These are phyloP conservation scores for Venturia asperata DNA, from an alignment of 2,329 filamentous ascomycete genomes.

Conservation along the genomic window DNA sequence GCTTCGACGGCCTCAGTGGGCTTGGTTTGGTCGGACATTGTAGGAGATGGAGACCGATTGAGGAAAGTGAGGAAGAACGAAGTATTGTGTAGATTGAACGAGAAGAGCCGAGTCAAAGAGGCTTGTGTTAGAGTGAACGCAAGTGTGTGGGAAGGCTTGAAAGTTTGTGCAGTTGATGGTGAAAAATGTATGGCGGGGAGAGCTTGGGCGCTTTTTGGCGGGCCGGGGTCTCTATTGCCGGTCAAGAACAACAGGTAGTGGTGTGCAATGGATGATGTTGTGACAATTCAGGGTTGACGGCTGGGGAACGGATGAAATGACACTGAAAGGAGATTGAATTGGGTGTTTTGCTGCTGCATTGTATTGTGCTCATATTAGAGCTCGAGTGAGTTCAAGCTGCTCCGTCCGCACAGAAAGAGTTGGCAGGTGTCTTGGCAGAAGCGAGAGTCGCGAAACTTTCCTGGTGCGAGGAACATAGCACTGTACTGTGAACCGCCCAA, in stretches of 20 bases:
- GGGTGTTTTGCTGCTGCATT: neutral
- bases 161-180: slow-evolving; percentile 6
- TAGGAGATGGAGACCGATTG: neutral
- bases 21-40: slow-evolving; percentile 14
- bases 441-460: neutral
- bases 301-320: neutral
- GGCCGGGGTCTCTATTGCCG: neutral
- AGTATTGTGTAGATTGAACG: too few relatives aligned
- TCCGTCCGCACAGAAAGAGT: neutral
- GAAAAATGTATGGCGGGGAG: slow-evolving; percentile 10
- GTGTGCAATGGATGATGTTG: neutral
- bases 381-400: too few relatives aligned
- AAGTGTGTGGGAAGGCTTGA: neutral
- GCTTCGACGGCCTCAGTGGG: slow-evolving; percentile 11
- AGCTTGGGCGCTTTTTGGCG: neutral
- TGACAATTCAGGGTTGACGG: too few relatives aligned
- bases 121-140: neutral
- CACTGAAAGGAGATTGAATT: neutral
- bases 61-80: neutral
- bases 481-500: neutral
- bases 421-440: neutral
- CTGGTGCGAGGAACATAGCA: neutral
- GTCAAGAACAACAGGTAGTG: neutral
- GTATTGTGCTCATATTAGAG: too few relatives aligned
- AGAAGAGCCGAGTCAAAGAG: neutral